Conservation (phyloP, 2,329 filamentous ascomycete species). For the Shiraia bambusicola region DNA sequence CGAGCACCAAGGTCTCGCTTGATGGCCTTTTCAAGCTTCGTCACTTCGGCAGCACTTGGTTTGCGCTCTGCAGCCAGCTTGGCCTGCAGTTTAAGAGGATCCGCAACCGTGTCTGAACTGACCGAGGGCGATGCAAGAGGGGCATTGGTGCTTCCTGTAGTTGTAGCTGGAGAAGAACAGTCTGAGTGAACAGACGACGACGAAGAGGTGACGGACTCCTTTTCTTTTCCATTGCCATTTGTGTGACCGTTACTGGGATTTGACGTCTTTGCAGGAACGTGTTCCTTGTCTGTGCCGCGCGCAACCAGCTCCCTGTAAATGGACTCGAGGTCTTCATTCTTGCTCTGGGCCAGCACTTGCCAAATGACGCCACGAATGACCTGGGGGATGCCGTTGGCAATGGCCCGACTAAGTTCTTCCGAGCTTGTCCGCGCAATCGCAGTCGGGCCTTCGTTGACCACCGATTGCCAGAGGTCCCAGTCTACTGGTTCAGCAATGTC, state of each 20-base stretch:
- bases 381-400: slow-evolving; percentile 89
- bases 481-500: slow-evolving; percentile 76
- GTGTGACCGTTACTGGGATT: slow-evolving; percentile 51
- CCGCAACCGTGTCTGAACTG: slow-evolving; percentile 61
- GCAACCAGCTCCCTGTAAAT: slow-evolving; percentile 81
- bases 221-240: slow-evolving; percentile 55
- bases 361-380: slow-evolving; percentile 98
- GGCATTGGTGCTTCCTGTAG: slow-evolving; percentile 46
- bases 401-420: slow-evolving; percentile 85
- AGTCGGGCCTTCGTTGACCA: slow-evolving; percentile 90
- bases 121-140: slow-evolving; percentile 53
- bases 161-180: slow-evolving; percentile 62
- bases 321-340: slow-evolving; percentile 83
- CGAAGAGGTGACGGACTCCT: slow-evolving; percentile 72
- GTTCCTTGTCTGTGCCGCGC: slow-evolving; percentile 78
- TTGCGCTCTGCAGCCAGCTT: slow-evolving; percentile 67
- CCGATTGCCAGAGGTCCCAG: slow-evolving; percentile 96
- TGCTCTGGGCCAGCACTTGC: slow-evolving; percentile 95
- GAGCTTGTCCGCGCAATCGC: slow-evolving; percentile 85
- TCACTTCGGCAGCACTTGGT: slow-evolving; percentile 69
- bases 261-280: slow-evolving; percentile 27
- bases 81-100: slow-evolving; percentile 65
- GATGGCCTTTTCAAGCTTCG: slow-evolving; percentile 88
- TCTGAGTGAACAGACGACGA: slow-evolving; percentile 84
- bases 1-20: slow-evolving; percentile 86